Conservation (phyloP, 257 asterid species). For the Rehmannia glutinosa region DNA sequence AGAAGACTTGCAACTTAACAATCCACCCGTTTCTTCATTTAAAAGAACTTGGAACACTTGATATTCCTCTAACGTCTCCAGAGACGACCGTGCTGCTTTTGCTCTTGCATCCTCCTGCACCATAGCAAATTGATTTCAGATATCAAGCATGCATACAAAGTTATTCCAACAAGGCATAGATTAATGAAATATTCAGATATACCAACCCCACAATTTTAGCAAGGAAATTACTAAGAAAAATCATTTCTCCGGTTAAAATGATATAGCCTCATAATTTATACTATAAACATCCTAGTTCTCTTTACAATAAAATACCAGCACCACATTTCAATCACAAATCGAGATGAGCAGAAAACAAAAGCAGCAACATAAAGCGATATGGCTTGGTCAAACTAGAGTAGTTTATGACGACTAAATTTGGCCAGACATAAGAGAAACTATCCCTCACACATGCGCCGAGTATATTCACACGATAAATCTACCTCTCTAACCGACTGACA, state of each 20-base stretch:
- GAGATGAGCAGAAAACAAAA: no score
- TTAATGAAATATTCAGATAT: background rate
- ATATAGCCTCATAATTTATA: background rate
- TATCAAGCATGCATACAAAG: background rate
- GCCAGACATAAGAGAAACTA: no score
- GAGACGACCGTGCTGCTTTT: slow-evolving; percentile 50
- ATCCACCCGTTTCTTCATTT: slow-evolving; percentile 11
- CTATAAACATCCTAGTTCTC: no score
- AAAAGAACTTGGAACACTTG: background rate
- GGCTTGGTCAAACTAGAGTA: no score
- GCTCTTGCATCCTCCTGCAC: slow-evolving; percentile 74
- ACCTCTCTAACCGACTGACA: no score
- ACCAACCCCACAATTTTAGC: background rate
- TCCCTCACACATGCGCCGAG: background rate
- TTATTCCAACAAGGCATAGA: background rate
- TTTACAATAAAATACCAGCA: no score
- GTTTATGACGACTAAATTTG: no score
- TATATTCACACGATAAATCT: background rate
- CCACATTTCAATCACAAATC: no score
- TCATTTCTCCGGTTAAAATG: background rate
- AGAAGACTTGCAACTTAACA: background rate
- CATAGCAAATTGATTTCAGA: background rate
- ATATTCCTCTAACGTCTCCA: slow-evolving; percentile 44
- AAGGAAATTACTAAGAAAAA: background rate
- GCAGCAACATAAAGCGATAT: no score